A percentile compares a stretch with the other conserved stretches of the same genome.
phyloP scores from a whole-genome alignment of 495 filamentous ascomycete species.

The Pseudomonodictys pantanalensis region DNA sequence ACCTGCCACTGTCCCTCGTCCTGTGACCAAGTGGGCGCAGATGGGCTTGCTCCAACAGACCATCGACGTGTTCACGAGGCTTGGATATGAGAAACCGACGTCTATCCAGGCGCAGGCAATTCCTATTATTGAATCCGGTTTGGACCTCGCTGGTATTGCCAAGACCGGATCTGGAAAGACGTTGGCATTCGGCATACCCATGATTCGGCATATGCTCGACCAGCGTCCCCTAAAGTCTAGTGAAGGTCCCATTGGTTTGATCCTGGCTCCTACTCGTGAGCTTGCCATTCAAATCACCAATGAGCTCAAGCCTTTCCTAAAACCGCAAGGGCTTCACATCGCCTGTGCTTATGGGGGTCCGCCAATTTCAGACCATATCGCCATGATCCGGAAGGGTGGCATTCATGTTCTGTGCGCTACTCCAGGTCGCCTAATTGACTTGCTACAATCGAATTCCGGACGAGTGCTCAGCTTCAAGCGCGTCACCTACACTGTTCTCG shows the following conservation, averaged over 20 bases:
- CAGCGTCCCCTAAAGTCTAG: slow-evolving; percentile 76
- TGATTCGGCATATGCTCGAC: slow-evolving; percentile 97
- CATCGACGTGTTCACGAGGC: slow-evolving; percentile 76
- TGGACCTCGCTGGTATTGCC: slow-evolving; percentile 93
- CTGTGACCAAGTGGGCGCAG: slow-evolving; percentile 94
- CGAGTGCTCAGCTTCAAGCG: slow-evolving; percentile 86
- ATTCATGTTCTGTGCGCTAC: slow-evolving; percentile 89
- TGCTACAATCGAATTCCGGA: slow-evolving; percentile 86
- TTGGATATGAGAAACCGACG: slow-evolving; percentile 86
- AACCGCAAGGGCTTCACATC: slow-evolving; percentile 79
- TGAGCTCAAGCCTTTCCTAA: slow-evolving; percentile 90
- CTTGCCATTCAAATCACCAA: slow-evolving; percentile 91
- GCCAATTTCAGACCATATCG: slow-evolving; percentile 97
- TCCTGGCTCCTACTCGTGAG: slow-evolving; percentile 95
- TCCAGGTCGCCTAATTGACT: slow-evolving; percentile 94
- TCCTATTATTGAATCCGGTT: slow-evolving; percentile 91
- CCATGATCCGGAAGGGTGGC: slow-evolving; percentile 88
- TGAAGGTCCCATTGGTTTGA: slow-evolving; percentile 82
- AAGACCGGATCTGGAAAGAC: slow-evolving; percentile 99
- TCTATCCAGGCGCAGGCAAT: slow-evolving; percentile 94
- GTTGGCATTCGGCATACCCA: slow-evolving; percentile 87
- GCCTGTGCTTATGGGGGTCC: slow-evolving; percentile 96
- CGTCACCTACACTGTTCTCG: slow-evolving; percentile 89
- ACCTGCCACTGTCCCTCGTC: slow-evolving; percentile 82
- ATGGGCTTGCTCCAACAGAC: slow-evolving; percentile 85